Conservation (phyloP, 768 basidiomycete species). For the Podaxis sp. region DNA sequence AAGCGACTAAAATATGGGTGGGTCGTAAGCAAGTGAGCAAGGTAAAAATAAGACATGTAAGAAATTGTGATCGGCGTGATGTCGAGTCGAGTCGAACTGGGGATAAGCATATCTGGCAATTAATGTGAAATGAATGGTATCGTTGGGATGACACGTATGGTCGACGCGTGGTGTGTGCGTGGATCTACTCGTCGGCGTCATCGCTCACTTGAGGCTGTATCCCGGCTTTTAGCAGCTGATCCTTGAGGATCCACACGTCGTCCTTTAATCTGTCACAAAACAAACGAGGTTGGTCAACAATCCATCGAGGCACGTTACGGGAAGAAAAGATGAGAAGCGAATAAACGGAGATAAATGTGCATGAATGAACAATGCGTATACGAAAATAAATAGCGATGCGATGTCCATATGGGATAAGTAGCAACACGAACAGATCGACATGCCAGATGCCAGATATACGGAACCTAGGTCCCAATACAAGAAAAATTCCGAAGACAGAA, state of each 20-base stretch:
- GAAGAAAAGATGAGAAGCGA: slow-evolving; percentile 18
- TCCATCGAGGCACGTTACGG: slow-evolving; percentile 33
- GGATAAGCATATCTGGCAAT: not conserved
- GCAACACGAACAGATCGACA: slow-evolving; percentile 7
- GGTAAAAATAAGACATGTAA: not conserved
- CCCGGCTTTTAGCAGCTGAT: slow-evolving; percentile 35
- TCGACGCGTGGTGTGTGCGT: not conserved
- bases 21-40: not conserved
- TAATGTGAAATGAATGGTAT: not conserved
- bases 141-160: not conserved
- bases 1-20: not conserved
- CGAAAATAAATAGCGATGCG: not conserved
- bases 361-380: not conserved
- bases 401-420: slow-evolving; percentile 13
- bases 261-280: slow-evolving; percentile 60
- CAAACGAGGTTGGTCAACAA: slow-evolving; percentile 27
- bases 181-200: slow-evolving; percentile 9
- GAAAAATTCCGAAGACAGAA: not conserved
- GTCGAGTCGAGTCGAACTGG: not conserved
- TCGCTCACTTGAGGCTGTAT: slow-evolving; percentile 12
- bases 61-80: not conserved
- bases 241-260: slow-evolving; percentile 53
- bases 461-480: not conserved
- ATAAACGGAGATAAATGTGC: slow-evolving; percentile 23
- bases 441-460: not conserved